Percentiles rank a stretch among this genome's conserved stretches.
phyloP scores from a whole-genome alignment of 768 basidiomycete species.

The Tulasnella sp. region DNA sequence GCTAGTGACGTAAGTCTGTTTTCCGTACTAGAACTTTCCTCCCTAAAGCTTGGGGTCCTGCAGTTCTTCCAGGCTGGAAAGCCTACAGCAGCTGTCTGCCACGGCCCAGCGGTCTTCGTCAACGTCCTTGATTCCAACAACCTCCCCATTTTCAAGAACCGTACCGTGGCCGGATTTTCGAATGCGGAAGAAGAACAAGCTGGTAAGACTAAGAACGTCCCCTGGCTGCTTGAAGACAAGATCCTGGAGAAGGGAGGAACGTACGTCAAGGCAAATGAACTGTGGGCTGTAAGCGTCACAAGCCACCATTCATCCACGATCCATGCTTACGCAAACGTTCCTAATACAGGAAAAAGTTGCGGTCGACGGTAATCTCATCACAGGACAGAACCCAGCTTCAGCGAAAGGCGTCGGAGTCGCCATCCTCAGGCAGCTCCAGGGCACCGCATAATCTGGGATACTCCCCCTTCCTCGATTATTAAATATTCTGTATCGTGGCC shows the following conservation, averaged over 20 bases:
- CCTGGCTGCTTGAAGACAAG: constrained; percentile 68
- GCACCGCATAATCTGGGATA: not conserved
- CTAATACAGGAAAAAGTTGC: constrained; percentile 11
- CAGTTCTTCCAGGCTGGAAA: constrained; percentile 69
- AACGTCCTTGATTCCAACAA: constrained; percentile 52
- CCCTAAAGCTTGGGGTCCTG: not conserved
- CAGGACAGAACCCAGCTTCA: constrained; percentile 29
- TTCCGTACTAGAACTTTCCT: not conserved
- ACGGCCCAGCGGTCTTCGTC: constrained; percentile 72
- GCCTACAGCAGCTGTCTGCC: constrained; percentile 70
- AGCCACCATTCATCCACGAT: not conserved
- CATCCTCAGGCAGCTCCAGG: constrained; percentile 14
- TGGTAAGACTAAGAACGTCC: constrained; percentile 51
- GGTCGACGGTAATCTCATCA: constrained; percentile 28
- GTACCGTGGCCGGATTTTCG: constrained; percentile 61
- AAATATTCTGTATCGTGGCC: too few species aligned
- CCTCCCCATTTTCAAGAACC: constrained; percentile 62
- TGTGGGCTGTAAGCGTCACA: constrained; percentile 52
- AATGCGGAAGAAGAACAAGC: constrained; percentile 60
- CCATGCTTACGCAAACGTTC: not conserved
- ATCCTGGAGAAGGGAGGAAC: constrained; percentile 61
- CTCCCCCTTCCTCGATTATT: too few species aligned
- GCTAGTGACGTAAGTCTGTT: constrained; percentile 48
- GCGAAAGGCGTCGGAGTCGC: constrained; percentile 22
- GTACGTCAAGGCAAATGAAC: constrained; percentile 55